Conservation (phyloP, 306 rosid genomes). For the Astragalus membranaceus region DNA sequence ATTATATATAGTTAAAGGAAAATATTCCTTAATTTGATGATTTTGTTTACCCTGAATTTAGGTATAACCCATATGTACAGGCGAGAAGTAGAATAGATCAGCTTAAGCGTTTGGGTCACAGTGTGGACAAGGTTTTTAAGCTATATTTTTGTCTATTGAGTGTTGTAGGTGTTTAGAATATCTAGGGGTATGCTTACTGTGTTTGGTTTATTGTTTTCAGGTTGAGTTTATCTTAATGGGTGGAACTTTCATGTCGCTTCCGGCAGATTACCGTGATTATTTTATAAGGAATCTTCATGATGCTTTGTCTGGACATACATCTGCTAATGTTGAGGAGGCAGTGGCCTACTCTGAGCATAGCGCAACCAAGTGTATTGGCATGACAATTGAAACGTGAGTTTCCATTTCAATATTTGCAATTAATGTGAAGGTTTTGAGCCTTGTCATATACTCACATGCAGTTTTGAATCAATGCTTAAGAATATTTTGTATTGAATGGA, state of each 20-base stretch:
- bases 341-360: slow-evolving; percentile 89
- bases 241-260: slow-evolving; percentile 95
- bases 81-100: slow-evolving; percentile 96
- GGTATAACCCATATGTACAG: slow-evolving; percentile 98
- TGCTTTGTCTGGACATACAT: slow-evolving; percentile 94
- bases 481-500: not conserved
- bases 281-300: slow-evolving; percentile 90
- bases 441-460: not conserved
- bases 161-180: not conserved
- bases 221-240: slow-evolving; percentile 98
- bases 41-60: slow-evolving; percentile 27
- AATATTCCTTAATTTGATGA: not conserved
- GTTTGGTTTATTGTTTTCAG: slow-evolving; percentile 41
- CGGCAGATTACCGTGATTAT: slow-evolving; percentile 88
- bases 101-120: slow-evolving; percentile 97
- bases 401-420: not conserved
- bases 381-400: slow-evolving; percentile 94
- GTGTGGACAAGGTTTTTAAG: slow-evolving; percentile 84
- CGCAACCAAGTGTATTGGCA: slow-evolving; percentile 90
- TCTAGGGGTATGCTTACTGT: not conserved
- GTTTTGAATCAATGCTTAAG: slow-evolving; percentile 1
- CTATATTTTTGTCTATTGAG: not conserved
- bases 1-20: not conserved
- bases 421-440: not conserved
- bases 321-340: slow-evolving; percentile 94